phyloP scores from a whole-genome alignment of 2,329 filamentous ascomycete species.

The Colletotrichum sp. region DNA sequence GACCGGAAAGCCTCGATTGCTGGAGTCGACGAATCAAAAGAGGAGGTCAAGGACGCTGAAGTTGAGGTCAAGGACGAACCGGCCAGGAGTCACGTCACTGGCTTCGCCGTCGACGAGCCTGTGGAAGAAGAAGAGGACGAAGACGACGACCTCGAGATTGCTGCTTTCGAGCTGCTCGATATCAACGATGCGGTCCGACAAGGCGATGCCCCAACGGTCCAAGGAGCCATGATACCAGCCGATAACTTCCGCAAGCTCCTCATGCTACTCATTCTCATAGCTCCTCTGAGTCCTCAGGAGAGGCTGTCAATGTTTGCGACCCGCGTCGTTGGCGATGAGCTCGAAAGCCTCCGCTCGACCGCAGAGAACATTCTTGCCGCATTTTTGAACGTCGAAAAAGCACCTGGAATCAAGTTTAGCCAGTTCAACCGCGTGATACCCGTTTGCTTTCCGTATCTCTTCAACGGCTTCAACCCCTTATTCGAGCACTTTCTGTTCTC shows the following conservation, averaged over 20 bases:
- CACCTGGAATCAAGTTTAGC: conserved; percentile 65
- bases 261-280: conserved; percentile 71
- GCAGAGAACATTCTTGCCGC: conserved; percentile 70
- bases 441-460: conserved; percentile 67
- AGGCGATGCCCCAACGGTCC: conserved; percentile 53
- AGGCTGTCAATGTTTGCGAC: conserved; percentile 65
- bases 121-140: conserved; percentile 53
- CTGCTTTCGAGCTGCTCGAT: conserved; percentile 72
- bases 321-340: conserved; percentile 58
- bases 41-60: neutral
- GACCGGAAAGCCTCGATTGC: conserved; percentile 59
- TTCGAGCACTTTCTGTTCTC: conserved; percentile 81
- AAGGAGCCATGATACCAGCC: conserved; percentile 73
- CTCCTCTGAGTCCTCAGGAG: conserved; percentile 70
- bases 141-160: conserved; percentile 69
- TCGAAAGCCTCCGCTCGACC: conserved; percentile 63
- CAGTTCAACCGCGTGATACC: conserved; percentile 67
- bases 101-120: conserved; percentile 52
- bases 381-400: conserved; percentile 69
- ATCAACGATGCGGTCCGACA: conserved; percentile 65
- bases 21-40: conserved; percentile 14
- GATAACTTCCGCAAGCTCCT: conserved; percentile 76
- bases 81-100: conserved; percentile 29
- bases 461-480: conserved; percentile 69
- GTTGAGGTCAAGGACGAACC: conserved; percentile 3